Percentiles rank a stretch among this genome's conserved stretches.
Evolutionary conservation across 192 early-diverging fungal species (phyloP).

Genomic region (Coemansia sp.): DNA sequence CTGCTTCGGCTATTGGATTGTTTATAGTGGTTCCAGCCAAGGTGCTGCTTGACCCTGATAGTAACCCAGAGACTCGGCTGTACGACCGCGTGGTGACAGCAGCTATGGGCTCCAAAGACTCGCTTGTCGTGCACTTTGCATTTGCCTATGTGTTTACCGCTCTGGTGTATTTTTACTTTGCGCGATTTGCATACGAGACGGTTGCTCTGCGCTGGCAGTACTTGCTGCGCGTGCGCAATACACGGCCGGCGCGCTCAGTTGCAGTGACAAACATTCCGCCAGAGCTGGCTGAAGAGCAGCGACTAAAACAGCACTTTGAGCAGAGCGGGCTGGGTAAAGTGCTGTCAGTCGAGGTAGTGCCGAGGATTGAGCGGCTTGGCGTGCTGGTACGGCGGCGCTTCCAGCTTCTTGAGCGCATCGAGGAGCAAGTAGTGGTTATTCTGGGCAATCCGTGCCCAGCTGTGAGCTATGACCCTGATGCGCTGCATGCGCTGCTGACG

Average conservation of each 20-base stretch:
- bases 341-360: slow-evolving; percentile 62
- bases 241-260: slow-evolving; percentile 60
- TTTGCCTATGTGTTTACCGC: slow-evolving; percentile 55
- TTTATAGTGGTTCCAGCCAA: slow-evolving; percentile 46
- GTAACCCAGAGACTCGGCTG: neutral
- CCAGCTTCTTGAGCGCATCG: slow-evolving; percentile 56
- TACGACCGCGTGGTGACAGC: slow-evolving; percentile 32
- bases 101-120: slow-evolving; percentile 32
- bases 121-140: slow-evolving; percentile 50
- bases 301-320: slow-evolving; percentile 67
- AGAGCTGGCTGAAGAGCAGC: slow-evolving; percentile 51
- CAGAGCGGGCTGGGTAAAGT: slow-evolving; percentile 56
- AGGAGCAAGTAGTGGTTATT: slow-evolving; percentile 55
- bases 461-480: slow-evolving; percentile 63
- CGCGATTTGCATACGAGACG: slow-evolving; percentile 51
- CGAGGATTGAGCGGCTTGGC: slow-evolving; percentile 56
- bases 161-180: slow-evolving; percentile 52
- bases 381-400: slow-evolving; percentile 59
- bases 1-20: slow-evolving; percentile 29
- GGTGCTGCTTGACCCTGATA: slow-evolving; percentile 20
- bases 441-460: slow-evolving; percentile 72
- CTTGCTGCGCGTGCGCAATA: slow-evolving; percentile 43
- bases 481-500: slow-evolving; percentile 16
- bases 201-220: slow-evolving; percentile 56
- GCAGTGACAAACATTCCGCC: slow-evolving; percentile 68